Conservation (phyloP, 2,329 filamentous ascomycete genomes). For the Leptosphaerulina australis region DNA sequence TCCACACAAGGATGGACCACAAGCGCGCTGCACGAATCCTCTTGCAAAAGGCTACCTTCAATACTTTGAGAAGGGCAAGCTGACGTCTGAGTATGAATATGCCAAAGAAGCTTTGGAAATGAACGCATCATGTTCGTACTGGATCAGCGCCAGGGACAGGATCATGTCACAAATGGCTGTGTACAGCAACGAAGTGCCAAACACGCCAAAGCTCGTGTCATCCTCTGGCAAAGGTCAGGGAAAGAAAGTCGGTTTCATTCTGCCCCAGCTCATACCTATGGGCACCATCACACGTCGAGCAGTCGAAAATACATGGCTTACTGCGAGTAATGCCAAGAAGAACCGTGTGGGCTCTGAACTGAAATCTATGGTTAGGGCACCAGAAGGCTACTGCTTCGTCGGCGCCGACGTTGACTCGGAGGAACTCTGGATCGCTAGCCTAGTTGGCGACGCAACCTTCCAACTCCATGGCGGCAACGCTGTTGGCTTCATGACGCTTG, state of each 20-base stretch:
- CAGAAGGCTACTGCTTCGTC: conserved; percentile 88
- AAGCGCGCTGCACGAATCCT: conserved; percentile 81
- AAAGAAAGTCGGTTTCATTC: conserved; percentile 73
- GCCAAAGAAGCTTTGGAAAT: conserved; percentile 96
- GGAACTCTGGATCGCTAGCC: conserved; percentile 96
- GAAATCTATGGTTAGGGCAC: conserved; percentile 95
- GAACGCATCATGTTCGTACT: conserved; percentile 99
- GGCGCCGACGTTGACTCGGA: conserved; percentile 97
- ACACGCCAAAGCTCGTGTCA: conserved; percentile 29
- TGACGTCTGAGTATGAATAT: conserved; percentile 86
- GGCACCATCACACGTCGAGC: conserved; percentile 93
- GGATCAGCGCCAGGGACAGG: conserved; percentile 93
- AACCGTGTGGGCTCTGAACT: conserved; percentile 96
- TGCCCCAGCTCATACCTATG: conserved; percentile 97
- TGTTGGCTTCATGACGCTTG: conserved; percentile 98
- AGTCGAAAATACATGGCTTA: conserved; percentile 98
- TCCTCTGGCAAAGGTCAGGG: conserved; percentile 29
- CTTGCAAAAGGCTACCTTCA: conserved; percentile 88
- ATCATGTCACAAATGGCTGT: conserved; percentile 97
- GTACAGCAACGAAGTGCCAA: conserved; percentile 68
- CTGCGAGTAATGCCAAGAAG: conserved; percentile 93
- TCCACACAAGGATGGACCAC: conserved; percentile 92
- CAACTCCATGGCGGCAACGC: conserved; percentile 95
- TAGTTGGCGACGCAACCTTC: conserved; percentile 94
- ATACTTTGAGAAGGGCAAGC: conserved; percentile 87